Percentiles rank a stretch among this genome's conserved stretches.
phyloP scores from a whole-genome alignment of 2,329 filamentous ascomycete genomes.

The Albifimbria verrucaria region DNA sequence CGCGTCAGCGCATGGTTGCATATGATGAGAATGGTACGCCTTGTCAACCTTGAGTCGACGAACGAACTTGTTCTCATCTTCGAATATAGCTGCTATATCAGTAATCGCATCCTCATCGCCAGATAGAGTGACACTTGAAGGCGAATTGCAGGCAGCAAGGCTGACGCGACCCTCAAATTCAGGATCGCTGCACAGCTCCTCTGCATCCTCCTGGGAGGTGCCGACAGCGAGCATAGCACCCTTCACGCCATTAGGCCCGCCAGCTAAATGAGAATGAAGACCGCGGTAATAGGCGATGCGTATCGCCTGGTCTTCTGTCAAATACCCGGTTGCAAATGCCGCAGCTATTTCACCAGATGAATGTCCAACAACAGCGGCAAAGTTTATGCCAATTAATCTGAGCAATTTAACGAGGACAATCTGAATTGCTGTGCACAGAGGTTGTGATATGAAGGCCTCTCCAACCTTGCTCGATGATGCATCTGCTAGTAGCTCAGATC shows the following conservation, averaged over 20 bases:
- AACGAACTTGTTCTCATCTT: constrained; percentile 24
- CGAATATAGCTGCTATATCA: constrained; percentile 15
- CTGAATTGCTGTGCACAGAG: constrained; percentile 27
- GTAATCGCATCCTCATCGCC: constrained; percentile 25
- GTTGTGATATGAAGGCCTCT: constrained; percentile 26
- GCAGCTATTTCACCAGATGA: constrained; percentile 49
- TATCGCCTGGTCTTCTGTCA: constrained; percentile 25
- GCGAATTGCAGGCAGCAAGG: constrained; percentile 22
- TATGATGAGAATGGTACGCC: background rate
- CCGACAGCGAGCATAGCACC: constrained; percentile 19
- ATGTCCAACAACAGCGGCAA: constrained; percentile 41
- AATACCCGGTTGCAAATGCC: constrained; percentile 43
- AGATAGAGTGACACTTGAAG: constrained; percentile 21
- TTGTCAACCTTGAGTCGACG: constrained; percentile 31
- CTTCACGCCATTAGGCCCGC: background rate
- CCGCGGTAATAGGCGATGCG: constrained; percentile 17
- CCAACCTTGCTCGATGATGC: constrained; percentile 10
- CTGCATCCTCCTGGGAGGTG: constrained; percentile 14
- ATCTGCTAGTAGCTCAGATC: constrained; percentile 17
- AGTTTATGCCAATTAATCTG: constrained; percentile 24
- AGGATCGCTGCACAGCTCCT: background rate
- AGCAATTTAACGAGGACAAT: constrained; percentile 24
- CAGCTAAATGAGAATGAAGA: background rate
- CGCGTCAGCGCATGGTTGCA: background rate
- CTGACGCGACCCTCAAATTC: constrained; percentile 15